Base-by-base conservation (phyloP, 352 stramenopile genomes). In the Pilasporangium apinafurcum region DNA sequence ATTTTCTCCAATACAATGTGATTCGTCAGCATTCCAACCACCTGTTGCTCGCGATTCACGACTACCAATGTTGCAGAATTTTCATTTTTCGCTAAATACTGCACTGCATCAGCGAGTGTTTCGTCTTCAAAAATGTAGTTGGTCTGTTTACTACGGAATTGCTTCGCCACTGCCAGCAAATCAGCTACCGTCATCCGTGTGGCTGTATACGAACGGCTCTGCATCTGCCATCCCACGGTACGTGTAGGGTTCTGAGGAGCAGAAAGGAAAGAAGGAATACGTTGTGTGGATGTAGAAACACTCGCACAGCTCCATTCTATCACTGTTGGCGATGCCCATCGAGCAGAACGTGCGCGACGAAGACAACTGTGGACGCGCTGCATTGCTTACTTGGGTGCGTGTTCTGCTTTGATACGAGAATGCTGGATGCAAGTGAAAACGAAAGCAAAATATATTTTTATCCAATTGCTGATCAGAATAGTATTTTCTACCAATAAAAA, bases 21-120 rank as follows among this genome's bases (percentile, higher is more conserved):
- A 51, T 91, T 86, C n/a, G 78, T 91, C 17, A 91, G 56, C 18
- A 91, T 53, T 13, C 78, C 78, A n/a, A 91, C 74, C 21, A 91
- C 73, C 30, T 84, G 72, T 26, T 86, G 60, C 20, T 74, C 45
- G 0, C 57, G 53, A 47, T 87, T 75, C 6, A 91, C 72, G 28
- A 91, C 78, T 37, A 91, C 75, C 26, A 91, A 66, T 45, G 75
- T 81, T 10, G 70, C 68, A 20, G 78, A 88, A 40, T 91, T 91
- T 37, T 84, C 69, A 48, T 91, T 85, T 43, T 74, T 59, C 14
- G 68, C 68, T 7, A 91, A 50, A 20, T 47, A 85, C 31, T 71
- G 55, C 8, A 91, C 66, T 9, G 78, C 78, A n/a, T 84, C 70
- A n/a, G 59, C 53, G 20, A 91, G 56, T 30, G 72, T 79, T 50